Base-by-base conservation (phyloP, 2,329 filamentous ascomycete species). In the Alternaria dauci region DNA sequence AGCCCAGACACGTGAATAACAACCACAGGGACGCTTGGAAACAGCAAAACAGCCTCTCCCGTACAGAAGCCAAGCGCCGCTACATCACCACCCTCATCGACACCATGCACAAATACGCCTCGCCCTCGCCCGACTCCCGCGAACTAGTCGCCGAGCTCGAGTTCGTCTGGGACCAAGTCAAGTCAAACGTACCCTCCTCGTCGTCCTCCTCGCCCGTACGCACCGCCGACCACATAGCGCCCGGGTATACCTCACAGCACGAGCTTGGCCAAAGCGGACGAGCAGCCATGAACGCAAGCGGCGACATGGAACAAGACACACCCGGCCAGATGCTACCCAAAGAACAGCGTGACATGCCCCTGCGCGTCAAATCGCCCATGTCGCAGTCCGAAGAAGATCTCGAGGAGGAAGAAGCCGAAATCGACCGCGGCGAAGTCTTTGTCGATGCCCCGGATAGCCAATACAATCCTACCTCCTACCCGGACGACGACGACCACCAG, bases 101-200 rank as follows among this genome's bases (percentile, higher is more conserved):
- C 71, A 98, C 94, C 1, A 98, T 99, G 94, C 94, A 97, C 82
- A 88, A 89, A 75, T 98, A 96, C 82, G 95, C 95, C 51, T 95
- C 86, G 43, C 86, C 90, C 41, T 97, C 93, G 18, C 86, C 89
- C 50, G 93, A 97, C 76, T 93, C 93, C 8, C 87, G 90, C 61
- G 94, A 96, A 79, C 85, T 99, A 39, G 94, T 98, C 38, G 86
- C 89, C 9, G 95, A 99, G 79, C 87, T 99, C n/a, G 95, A 99
- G 80, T 99, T 98, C 72, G 94, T 99, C 39, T 99, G 95, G 95
- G 93, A 97, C 70, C 95, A 98, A 78, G 94, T 99, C 71, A 96
- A 95, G 79, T 91, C 90, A 69, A 97, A 94, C 71, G 87, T 84
- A 8, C 79, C 88, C 11, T 88, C 90, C 18, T 88, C 89, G 0